Evolutionary conservation across 225 moss, liverwort and hornwort species (phyloP).

Genomic region (Bryum argenteum): DNA sequence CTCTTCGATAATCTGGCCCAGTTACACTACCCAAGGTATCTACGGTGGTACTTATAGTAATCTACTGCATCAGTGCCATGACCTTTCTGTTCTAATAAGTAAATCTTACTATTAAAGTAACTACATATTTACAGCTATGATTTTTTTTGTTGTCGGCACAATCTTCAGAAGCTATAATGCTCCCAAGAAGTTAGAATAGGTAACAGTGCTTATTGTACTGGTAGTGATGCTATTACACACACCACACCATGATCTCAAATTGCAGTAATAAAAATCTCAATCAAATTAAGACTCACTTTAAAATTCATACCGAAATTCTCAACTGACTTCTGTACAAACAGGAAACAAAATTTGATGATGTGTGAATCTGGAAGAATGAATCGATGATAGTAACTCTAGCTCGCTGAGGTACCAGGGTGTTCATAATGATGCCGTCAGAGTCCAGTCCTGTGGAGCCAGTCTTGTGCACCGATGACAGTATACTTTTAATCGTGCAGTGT

Average conservation of each 20-base stretch:
- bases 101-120: too few relatives aligned
- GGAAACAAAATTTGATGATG: neutral
- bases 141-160: too few relatives aligned
- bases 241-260: too few relatives aligned
- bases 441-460: neutral
- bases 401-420: neutral
- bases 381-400: neutral
- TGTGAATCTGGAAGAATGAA: neutral
- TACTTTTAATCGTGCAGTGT: slow-evolving; percentile 59
- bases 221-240: neutral
- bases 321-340: too few relatives aligned
- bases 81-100: too few relatives aligned
- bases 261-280: too few relatives aligned
- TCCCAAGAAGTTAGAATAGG: too few relatives aligned
- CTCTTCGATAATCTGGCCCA: neutral
- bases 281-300: too few relatives aligned
- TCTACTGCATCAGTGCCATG: neutral
- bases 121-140: too few relatives aligned
- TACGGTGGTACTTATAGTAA: neutral
- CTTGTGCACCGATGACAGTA: slow-evolving; percentile 1
- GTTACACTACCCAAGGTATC: neutral
- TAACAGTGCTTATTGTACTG: too few relatives aligned
- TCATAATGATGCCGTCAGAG: neutral
- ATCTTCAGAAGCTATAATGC: too few relatives aligned
- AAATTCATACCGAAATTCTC: too few relatives aligned